Evolutionary conservation across 1,139 yeast species (phyloP), one percentile per base, ranked within the genome.

Genomic region (Ashbya aceris): DNA sequence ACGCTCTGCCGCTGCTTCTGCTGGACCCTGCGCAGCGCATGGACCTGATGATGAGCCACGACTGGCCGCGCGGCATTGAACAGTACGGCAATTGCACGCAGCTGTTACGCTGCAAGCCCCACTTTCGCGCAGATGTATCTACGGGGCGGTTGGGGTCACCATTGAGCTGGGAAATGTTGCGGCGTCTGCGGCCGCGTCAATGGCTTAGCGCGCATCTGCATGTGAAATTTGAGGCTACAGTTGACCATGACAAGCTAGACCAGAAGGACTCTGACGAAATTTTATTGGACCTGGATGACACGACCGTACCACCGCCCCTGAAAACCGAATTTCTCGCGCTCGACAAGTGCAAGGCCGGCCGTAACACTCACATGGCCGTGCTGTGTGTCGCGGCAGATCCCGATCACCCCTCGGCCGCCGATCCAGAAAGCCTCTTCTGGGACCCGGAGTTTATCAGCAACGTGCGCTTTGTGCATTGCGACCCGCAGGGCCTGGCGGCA

Each of bases 201-300:
- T 91, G 97, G 98, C 76, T 84, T 48, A 76, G 94, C 49, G 94
- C 94, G 2, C 99, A 91, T 67, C 62, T 91, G 45, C 99, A 91
- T 62, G 89, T 82, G 1, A 67, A 68, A 42, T 91, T 76, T 55
- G 69, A 67, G 10, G 96, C 96, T 0, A 43, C 43, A 1, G 67
- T 73, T 3, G 47, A 56, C 1, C 79, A 72, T 51, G 40, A 38
- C 29, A 38, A 28, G 17, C 13, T 36, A 30, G 26, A 38, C 14
- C 45, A 36, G 40, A 49, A 51, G 8, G 60, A 67, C 40, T 49
- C 45, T 7, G 66, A 70, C 38, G 77, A 74, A 46, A 69, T 74
- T 8, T 60, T 54, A 2, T 49, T 72, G 31, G 75, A 68, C 39
- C 49, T 70, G 51, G 58, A 49, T 29, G 53, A 51, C 30, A 49